These are phyloP conservation scores for Trypanosoma grayi DNA, from an alignment of 208 protist species.

Conservation along the genomic window DNA sequence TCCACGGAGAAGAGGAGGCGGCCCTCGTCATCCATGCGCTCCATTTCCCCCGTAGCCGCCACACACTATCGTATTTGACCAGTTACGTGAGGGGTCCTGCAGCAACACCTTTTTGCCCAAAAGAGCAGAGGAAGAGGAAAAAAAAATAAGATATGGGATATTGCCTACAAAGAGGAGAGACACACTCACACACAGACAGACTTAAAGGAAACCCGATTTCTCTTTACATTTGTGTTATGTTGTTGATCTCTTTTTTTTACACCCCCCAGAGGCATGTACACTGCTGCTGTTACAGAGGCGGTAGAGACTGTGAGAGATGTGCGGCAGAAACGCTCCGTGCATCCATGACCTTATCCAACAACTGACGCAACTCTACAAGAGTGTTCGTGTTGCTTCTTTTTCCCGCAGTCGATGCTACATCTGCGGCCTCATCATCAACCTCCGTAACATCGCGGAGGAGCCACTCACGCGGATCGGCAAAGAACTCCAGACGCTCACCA, in stretches of 20 bases:
- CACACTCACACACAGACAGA: background rate
- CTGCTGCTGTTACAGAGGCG: too few relatives aligned
- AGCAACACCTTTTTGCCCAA: background rate
- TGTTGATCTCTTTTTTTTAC: background rate
- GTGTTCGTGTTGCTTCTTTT: background rate
- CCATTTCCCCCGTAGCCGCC: background rate
- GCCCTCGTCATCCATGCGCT: constrained; percentile 19
- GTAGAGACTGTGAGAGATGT: background rate
- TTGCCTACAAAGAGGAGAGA: too few relatives aligned
- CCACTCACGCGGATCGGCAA: constrained; percentile 31
- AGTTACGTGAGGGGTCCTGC: background rate
- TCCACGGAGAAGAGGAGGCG: constrained; percentile 59
- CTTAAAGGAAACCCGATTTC: background rate
- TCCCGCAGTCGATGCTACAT: background rate
- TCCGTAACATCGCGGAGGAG: constrained; percentile 42
- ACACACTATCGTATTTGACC: background rate
- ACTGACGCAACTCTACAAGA: constrained; percentile 3
- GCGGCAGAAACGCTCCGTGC: background rate
- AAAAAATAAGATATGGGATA: background rate
- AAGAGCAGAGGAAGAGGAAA: background rate
- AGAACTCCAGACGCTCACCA: constrained; percentile 23
- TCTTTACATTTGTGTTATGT: too few relatives aligned
- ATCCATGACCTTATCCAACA: constrained; percentile 13
- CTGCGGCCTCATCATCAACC: background rate
- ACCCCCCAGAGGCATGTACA: background rate